phyloP scores from a whole-genome alignment of 2,329 filamentous ascomycete species.

The Trichoderma oligosporum region DNA sequence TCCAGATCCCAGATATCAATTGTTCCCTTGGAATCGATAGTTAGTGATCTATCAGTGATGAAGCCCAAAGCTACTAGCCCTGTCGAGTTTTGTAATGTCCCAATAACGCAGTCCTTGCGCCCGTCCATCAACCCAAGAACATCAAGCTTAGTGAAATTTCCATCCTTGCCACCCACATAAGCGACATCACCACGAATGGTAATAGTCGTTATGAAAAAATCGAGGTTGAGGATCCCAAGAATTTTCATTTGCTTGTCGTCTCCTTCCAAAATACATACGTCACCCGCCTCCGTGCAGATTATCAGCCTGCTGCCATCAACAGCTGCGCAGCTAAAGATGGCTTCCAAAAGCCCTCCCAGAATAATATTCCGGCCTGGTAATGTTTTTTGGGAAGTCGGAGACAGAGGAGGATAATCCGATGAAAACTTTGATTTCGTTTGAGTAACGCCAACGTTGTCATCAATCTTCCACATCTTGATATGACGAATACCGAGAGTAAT shows the following conservation, averaged over 20 bases:
- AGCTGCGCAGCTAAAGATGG: slow-evolving; percentile 75
- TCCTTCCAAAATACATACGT: slow-evolving; percentile 85
- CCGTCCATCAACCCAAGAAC: slow-evolving; percentile 47
- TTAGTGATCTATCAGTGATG: slow-evolving; percentile 63
- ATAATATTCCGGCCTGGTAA: slow-evolving; percentile 84
- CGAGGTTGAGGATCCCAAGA: slow-evolving; percentile 59
- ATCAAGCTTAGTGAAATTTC: slow-evolving; percentile 53
- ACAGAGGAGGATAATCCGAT: slow-evolving; percentile 37
- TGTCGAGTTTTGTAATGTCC: slow-evolving; percentile 36
- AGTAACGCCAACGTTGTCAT: slow-evolving; percentile 58
- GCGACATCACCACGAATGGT: slow-evolving; percentile 56
- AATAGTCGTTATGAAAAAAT: slow-evolving; percentile 66
- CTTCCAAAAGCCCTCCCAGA: slow-evolving; percentile 75
- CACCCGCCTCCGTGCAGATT: slow-evolving; percentile 80
- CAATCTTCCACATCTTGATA: slow-evolving; percentile 87
- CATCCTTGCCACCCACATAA: slow-evolving; percentile 67
- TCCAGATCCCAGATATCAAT: slow-evolving; percentile 63
- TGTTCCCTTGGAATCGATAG: slow-evolving; percentile 69
- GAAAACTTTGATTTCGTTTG: slow-evolving; percentile 60
- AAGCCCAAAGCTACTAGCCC: slow-evolving; percentile 67
- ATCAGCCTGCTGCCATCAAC: slow-evolving; percentile 73
- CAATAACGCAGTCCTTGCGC: slow-evolving; percentile 38
- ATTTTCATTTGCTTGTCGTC: slow-evolving; percentile 68
- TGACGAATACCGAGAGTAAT: slow-evolving; percentile 87
- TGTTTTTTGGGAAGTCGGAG: slow-evolving; percentile 51